Base-by-base conservation (phyloP, 2,329 filamentous ascomycete species). In the Claviceps lovelessii region DNA sequence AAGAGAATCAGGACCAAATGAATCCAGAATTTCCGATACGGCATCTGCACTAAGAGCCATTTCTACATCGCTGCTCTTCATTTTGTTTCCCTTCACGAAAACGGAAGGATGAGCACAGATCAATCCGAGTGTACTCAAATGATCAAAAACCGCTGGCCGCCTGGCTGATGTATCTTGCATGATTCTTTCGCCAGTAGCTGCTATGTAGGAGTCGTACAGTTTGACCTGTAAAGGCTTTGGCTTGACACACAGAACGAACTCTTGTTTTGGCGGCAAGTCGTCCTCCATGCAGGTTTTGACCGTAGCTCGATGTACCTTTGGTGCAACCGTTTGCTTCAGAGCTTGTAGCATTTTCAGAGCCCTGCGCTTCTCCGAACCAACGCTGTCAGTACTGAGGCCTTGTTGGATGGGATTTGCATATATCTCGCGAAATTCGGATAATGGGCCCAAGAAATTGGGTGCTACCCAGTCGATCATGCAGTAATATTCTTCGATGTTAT, bases 381-480 rank as follows among this genome's bases (percentile, higher is more conserved):
- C 73, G 62, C 86, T 90, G 58, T 91, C 85, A 1, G 68, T 64
- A 56, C 79, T 85, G 1, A 90, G 74, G 1, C 90, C 90, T 11
- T 77, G 71, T 54, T 84, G 75, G 58, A 96, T 95, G 0, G 88
- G 87, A 3, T 75, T 76, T 5, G 81, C 78, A 64, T 85, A 95
- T n/a, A 83, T 78, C 0, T 74, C 65, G 23, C 74, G 77, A 66
- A 96, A 96, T 62, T 90, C 84, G 0, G 68, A 62, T 10, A 76
- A 68, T 4, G 79, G 75, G 0, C 88, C 89, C 3, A 95, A 74
- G 64, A 88, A 95, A 29, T 80, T 81, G 0, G 87, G 86, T 1
- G 88, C 84, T 52, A 93, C 82, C 88, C 89, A 95, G 58, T 90
- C 79, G 56, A 95, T 85, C 80, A 95, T 88, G n/a, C 83, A 73